These are phyloP conservation scores for Saprolegnia diclina DNA, from an alignment of 352 stramenopile genomes.

Conservation along the genomic window DNA sequence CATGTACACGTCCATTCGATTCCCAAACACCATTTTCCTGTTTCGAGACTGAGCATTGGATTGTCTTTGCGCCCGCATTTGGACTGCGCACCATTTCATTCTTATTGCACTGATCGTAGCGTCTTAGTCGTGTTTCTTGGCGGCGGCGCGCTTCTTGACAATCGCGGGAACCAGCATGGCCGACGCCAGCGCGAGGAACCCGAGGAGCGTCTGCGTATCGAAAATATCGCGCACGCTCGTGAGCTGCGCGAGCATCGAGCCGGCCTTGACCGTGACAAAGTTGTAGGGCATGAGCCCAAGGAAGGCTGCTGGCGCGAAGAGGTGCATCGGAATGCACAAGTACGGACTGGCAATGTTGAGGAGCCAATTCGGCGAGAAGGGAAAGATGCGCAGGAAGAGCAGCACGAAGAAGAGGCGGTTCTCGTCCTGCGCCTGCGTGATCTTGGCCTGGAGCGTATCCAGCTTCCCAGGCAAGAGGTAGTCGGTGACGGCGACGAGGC, in stretches of 20 bases:
- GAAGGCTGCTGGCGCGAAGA: slow-evolving; percentile 60
- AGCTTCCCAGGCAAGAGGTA: slow-evolving; percentile 57
- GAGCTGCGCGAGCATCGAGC: slow-evolving; percentile 68
- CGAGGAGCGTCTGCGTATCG: slow-evolving; percentile 45
- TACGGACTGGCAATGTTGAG: slow-evolving; percentile 76
- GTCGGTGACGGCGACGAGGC: slow-evolving; percentile 55
- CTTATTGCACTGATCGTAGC: too few species aligned
- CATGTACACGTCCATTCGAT: too few species aligned
- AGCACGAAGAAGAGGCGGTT: slow-evolving; percentile 55
- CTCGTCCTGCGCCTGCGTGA: slow-evolving; percentile 43
- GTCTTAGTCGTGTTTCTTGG: not conserved
- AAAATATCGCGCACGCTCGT: slow-evolving; percentile 58
- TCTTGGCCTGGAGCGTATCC: slow-evolving; percentile 41
- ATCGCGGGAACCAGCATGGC: slow-evolving; percentile 64
- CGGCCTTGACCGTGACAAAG: slow-evolving; percentile 72
- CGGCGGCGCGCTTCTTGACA: slow-evolving; percentile 36
- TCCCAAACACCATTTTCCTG: too few species aligned
- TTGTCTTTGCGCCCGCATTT: too few species aligned
- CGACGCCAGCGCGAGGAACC: slow-evolving; percentile 48
- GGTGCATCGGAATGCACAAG: slow-evolving; percentile 55
- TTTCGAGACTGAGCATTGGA: too few species aligned
- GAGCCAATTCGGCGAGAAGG: slow-evolving; percentile 82
- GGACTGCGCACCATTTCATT: too few species aligned
- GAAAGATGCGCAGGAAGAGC: slow-evolving; percentile 73
- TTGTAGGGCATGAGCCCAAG: slow-evolving; percentile 78